A percentile compares a stretch with the other conserved stretches of the same genome.
These are phyloP conservation scores for baker's yeast (Saccharomyces cerevisiae) DNA, from an alignment of 805 yeast genomes.

Conservation along the genomic window DNA sequence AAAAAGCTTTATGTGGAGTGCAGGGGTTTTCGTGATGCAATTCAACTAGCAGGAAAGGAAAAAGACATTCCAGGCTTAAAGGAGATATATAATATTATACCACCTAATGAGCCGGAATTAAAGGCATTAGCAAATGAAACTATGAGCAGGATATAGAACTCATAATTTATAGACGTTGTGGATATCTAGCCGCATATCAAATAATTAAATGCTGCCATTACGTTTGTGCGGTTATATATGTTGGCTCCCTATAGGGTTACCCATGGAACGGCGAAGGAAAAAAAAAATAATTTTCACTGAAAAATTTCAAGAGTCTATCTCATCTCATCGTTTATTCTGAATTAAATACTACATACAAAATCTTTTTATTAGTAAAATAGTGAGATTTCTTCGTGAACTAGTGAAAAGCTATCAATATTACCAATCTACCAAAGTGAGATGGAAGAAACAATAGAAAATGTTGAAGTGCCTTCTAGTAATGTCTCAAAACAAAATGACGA, in stretches of 20 bases:
- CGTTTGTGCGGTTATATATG: no score
- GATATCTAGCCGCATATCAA: not conserved
- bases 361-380: not conserved
- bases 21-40: conserved; percentile 44
- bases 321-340: conserved; percentile 7
- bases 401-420: not conserved
- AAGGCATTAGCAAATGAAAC: conserved; percentile 17
- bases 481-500: conserved; percentile 12
- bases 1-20: conserved; percentile 45
- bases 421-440: not conserved
- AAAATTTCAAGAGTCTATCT: conserved; percentile 15
- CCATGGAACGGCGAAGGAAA: not conserved
- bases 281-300: conserved; percentile 1
- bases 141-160: conserved; percentile 11
- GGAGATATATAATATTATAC: conserved; percentile 17
- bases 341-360: not conserved
- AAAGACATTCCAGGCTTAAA: conserved; percentile 21
- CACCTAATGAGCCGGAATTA: conserved; percentile 22
- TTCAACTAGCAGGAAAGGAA: conserved; percentile 23
- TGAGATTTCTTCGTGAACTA: not conserved
- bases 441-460: not conserved
- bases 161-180: not conserved
- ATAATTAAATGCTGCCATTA: not conserved
- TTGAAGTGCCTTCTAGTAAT: not conserved
- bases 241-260: not conserved